A percentile compares a stretch with the other conserved stretches of the same genome.
These are phyloP conservation scores for Begonia peltatifolia DNA, from an alignment of 306 rosid species.

Conservation along the genomic window DNA sequence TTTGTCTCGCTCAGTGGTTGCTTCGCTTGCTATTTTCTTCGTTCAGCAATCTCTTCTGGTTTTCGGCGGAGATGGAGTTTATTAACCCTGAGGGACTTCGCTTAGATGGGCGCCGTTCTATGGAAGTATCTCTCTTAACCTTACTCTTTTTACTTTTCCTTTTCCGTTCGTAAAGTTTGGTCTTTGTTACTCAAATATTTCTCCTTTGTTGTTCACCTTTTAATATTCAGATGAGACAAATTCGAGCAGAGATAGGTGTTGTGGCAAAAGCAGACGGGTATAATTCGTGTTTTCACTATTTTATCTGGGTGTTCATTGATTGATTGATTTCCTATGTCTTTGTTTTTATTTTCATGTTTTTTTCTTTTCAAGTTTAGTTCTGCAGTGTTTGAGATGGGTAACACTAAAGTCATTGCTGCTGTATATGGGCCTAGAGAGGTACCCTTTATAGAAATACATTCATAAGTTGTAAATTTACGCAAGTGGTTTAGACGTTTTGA, in stretches of 20 bases:
- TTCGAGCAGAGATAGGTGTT: slow-evolving; percentile 74
- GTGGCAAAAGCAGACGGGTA: slow-evolving; percentile 88
- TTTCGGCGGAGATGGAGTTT: slow-evolving; percentile 41
- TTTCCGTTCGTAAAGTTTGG: not conserved
- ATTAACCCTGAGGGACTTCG: slow-evolving; percentile 96
- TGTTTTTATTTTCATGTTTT: not conserved
- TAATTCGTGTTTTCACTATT: slow-evolving; percentile 1
- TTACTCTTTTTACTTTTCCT: not conserved
- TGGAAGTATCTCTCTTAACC: slow-evolving; percentile 15
- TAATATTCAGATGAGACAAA: slow-evolving; percentile 62
- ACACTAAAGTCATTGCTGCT: slow-evolving; percentile 84
- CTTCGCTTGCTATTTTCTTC: no score
- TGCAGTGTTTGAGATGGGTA: slow-evolving; percentile 85
- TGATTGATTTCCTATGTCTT: not conserved
- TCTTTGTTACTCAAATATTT: not conserved
- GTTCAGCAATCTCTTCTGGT: not conserved
- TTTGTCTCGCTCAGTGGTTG: no score
- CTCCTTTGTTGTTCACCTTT: not conserved
- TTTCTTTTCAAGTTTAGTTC: slow-evolving; percentile 30
- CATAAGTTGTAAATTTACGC: not conserved
- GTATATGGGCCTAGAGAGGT: slow-evolving; percentile 95
- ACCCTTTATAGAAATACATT: slow-evolving; percentile 2
- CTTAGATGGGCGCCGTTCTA: slow-evolving; percentile 74
- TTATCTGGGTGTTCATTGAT: not conserved
- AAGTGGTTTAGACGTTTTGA: not conserved